Base-by-base conservation (phyloP, 2,329 filamentous ascomycete species). In the Claviceps pazoutovae region DNA sequence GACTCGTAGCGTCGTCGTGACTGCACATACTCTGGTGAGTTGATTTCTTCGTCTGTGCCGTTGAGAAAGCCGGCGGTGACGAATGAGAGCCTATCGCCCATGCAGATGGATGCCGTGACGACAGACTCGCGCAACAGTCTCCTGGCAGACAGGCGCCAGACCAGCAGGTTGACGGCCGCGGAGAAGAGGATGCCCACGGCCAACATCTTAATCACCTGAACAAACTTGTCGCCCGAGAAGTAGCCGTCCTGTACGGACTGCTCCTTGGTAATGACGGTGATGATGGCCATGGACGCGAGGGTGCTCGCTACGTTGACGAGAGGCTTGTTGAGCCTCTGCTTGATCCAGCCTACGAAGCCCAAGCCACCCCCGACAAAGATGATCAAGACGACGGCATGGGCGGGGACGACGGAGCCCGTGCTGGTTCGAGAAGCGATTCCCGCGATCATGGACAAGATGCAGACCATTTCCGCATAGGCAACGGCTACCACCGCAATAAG, bases 211-310 rank as follows among this genome's bases (percentile, higher is more conserved):
- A 93, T 70, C 26, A 91, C 83, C 65, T 94, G 87, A 0, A 82
- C 72, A 49, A 95, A 84, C 67, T 94, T 94, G 53, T 80, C 80
- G 59, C 86, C 81, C 0, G 86, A 89, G 61, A 95, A 88, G 50
- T 84, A 83, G 5, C 86, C 88, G 37, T 78, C 82, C 60, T 95
- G 87, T 1, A 96, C 83, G 2, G 88, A 82, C 49, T 88, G 89
- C 66, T 96, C 91, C 67, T 94, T 95, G 11, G 91, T 95, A 55
- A 96, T 72, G 46, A 95, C 80, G 2, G 86, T 90, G 62, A 96
- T 95, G 56, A 93, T 86, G 48, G 88, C 88, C 53, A 97, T 82
- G 37, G 88, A 91, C 6, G 90, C 82, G 57, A 96, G 73, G 36
- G 89, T 95, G 58, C 86, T 88, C 47, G 85, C 87, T 38, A 91